Base-by-base conservation (phyloP, 495 filamentous ascomycete species). In the Talaromyces wortmannii region DNA sequence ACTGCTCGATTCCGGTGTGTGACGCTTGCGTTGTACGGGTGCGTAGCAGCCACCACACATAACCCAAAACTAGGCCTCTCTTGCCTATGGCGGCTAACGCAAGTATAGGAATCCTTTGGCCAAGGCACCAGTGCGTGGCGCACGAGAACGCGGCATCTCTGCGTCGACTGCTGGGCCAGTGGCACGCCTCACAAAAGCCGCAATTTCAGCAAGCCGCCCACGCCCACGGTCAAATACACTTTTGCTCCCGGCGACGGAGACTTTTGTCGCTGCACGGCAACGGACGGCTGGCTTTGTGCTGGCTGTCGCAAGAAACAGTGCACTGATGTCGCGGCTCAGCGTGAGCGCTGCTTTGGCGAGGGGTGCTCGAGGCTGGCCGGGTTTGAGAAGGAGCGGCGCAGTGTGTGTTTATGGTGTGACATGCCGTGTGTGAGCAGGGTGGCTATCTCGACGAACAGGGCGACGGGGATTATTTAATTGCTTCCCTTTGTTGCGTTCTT, bases 391-490 rank as follows among this genome's bases (percentile, higher is more conserved):
- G 54, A 60, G n/a, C 17, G 49, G 48, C 23, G 46, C 16, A 60
- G 56, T 17, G 32, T 63, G n/a, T 67, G 64, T 47, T 54, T 67
- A 7, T 67, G 64, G 64, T 67, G 64, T 50, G 53, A 63, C 52
- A 47, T 57, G 29, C 60, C 57, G 30, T 40, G 36, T 40, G 13
- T 23, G 23, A 23, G 4, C 23, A 23, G 23, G 23, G 23, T 23
- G 23, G 23, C 23, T 23, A 23, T 23, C 4, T 23, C 23, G 23
- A 23, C 23, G 23, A 23, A 4, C 23, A 1, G 23, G 23, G 23
- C 23, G 23, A 23, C 23, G 23, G 23, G 4, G 23, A 2, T 23
- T 23, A 23, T 23, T 23, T 23, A 4, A 23, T 23, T 23, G 23
- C 23, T 23, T 23, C 23, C 23, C 23, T 23, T 23, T 23, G 23